Evolutionary conservation across 2,329 filamentous ascomycete species (phyloP).

Genomic region (Raffaelea ambrosiae): DNA sequence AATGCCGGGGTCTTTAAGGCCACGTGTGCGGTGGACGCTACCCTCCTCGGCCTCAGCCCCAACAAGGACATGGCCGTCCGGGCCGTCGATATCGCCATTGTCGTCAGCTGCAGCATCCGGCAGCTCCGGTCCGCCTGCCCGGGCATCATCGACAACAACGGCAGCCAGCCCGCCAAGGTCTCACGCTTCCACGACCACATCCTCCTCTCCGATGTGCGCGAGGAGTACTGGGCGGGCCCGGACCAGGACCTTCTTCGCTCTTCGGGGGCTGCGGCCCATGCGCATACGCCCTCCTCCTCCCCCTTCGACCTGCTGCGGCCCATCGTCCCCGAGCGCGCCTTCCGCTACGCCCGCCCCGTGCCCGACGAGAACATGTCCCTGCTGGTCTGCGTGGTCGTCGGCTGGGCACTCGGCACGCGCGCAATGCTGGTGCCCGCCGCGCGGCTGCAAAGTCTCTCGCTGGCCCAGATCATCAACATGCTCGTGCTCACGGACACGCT

Average conservation of each 20-base stretch:
- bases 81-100: conserved; percentile 8
- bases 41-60: too few species aligned
- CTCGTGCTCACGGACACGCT: conserved; percentile 7
- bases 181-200: too few species aligned
- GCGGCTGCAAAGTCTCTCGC: conserved; percentile 2
- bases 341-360: conserved; percentile 3
- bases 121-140: not conserved
- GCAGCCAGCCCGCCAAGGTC: too few species aligned
- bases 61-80: conserved; percentile 6
- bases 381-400: conserved; percentile 6
- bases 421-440: not conserved
- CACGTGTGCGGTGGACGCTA: too few species aligned
- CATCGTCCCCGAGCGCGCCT: conserved; percentile 8
- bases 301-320: conserved; percentile 9
- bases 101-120: not conserved
- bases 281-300: too few species aligned
- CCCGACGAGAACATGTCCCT: conserved; percentile 2
- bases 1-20: too few species aligned
- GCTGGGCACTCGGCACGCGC: conserved; percentile 10
- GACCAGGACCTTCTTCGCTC: too few species aligned
- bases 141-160: not conserved
- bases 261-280: too few species aligned
- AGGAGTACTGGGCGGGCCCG: too few species aligned
- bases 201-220: conserved; percentile 1
- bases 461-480: conserved; percentile 5